phyloP scores from a whole-genome alignment of 176 grass and related monocot genomes.

The Elaeis guineensis region DNA sequence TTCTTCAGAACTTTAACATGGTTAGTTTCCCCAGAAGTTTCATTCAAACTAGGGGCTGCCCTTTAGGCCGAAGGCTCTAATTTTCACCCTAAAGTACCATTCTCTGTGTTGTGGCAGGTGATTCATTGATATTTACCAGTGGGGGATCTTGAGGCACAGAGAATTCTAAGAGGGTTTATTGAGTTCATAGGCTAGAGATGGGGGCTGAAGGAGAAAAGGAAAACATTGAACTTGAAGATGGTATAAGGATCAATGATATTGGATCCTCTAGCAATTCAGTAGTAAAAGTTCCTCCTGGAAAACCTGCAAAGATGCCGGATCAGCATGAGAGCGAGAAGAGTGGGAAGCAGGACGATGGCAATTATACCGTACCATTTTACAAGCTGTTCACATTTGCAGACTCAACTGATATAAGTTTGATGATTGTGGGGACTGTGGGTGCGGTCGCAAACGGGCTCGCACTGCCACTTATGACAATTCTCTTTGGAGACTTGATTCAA shows the following conservation, averaged over 20 bases:
- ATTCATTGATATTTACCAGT: too few species aligned
- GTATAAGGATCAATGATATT: neutral
- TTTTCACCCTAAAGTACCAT: too few species aligned
- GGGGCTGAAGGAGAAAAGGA: neutral
- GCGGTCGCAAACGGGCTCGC: conserved; percentile 77
- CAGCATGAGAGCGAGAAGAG: neutral
- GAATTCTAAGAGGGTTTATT: too few species aligned
- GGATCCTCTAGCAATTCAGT: conserved; percentile 4
- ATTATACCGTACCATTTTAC: conserved; percentile 59
- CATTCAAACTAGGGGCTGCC: too few species aligned
- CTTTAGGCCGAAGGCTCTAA: too few species aligned
- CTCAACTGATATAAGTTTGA: conserved; percentile 50
- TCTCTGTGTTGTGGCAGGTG: too few species aligned
- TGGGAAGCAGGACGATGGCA: neutral
- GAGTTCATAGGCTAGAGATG: neutral
- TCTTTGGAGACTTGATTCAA: conserved; percentile 71
- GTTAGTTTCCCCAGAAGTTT: too few species aligned
- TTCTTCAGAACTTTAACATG: too few species aligned
- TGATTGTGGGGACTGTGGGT: conserved; percentile 61
- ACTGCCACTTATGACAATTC: conserved; percentile 84
- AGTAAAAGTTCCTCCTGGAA: neutral
- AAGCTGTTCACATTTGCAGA: conserved; percentile 85
- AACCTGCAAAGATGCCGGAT: neutral
- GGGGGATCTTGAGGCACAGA: too few species aligned
- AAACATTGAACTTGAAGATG: neutral